Evolutionary conservation across 2,329 filamentous ascomycete genomes (phyloP).

Genomic region (Seiridium cupressi): DNA sequence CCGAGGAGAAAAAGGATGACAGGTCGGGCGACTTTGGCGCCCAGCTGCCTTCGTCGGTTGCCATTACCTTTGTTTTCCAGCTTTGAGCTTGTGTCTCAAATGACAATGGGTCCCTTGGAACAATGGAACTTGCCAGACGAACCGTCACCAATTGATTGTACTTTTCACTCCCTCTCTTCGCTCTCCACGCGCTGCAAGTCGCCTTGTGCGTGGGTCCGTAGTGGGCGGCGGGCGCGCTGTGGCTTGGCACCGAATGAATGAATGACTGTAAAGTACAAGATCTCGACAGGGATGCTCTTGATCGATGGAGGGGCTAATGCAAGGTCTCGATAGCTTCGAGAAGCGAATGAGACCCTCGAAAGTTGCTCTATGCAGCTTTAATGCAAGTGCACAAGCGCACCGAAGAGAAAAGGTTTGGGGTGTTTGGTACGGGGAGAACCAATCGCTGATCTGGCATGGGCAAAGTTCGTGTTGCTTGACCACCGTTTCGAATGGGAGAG

Average conservation of each 20-base stretch:
- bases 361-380: not conserved
- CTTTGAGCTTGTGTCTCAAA: not conserved
- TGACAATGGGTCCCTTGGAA: not conserved
- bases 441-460: not conserved
- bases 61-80: conserved; percentile 31
- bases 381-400: not conserved
- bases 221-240: not conserved
- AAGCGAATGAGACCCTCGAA: not conserved
- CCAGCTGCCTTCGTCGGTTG: conserved; percentile 47
- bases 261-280: too few relatives aligned
- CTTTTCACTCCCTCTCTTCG: not conserved
- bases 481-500: too few relatives aligned
- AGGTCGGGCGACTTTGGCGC: conserved; percentile 60
- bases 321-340: conserved; percentile 7
- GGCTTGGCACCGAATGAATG: not conserved
- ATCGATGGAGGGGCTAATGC: conserved; percentile 10
- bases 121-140: too few relatives aligned
- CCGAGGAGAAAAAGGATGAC: conserved; percentile 48
- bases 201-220: not conserved
- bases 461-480: not conserved
- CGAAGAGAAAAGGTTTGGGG: not conserved
- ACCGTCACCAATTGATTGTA: not conserved
- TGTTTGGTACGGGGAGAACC: not conserved
- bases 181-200: not conserved
- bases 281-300: conserved; percentile 1